Percentiles rank a stretch among this genome's conserved stretches.
These are phyloP conservation scores for Dactylellina drechsleri DNA, from an alignment of 2,329 filamentous ascomycete species.

Conservation along the genomic window DNA sequence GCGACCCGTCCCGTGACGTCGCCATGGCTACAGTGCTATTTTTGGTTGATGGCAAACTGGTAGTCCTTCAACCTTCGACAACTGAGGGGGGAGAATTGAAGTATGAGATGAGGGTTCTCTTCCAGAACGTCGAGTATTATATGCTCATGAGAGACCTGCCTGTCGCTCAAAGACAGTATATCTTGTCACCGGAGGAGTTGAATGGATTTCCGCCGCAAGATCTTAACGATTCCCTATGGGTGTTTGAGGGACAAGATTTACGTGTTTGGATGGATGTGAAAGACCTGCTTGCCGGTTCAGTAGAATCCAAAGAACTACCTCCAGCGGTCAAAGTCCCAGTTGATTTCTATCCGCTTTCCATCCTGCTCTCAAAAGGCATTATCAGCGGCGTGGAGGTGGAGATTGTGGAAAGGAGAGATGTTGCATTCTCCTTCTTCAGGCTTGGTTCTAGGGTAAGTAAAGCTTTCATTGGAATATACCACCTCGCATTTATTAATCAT, in stretches of 20 bases:
- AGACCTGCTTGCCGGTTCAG: conserved; percentile 74
- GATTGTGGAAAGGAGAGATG: conserved; percentile 88
- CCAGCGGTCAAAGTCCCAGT: conserved; percentile 79
- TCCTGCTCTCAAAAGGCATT: conserved; percentile 87
- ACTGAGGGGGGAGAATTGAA: conserved; percentile 86
- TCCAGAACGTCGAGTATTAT: conserved; percentile 96
- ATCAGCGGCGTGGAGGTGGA: conserved; percentile 91
- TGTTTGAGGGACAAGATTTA: conserved; percentile 87
- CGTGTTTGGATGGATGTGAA: conserved; percentile 83
- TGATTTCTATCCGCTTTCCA: conserved; percentile 95
- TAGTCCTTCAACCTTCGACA: conserved; percentile 85
- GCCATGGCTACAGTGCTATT: conserved; percentile 92
- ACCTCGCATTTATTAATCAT: not conserved
- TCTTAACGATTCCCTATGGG: conserved; percentile 89
- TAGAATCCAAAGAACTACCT: conserved; percentile 76
- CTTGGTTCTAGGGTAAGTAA: conserved; percentile 82
- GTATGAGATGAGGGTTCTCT: conserved; percentile 97
- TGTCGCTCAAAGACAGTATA: conserved; percentile 44
- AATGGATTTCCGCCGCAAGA: conserved; percentile 62
- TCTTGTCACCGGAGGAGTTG: conserved; percentile 38
- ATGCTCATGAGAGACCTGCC: conserved; percentile 89
- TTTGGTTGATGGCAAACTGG: conserved; percentile 95
- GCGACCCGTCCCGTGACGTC: conserved; percentile 95
- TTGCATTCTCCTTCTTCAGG: conserved; percentile 88
- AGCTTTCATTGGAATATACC: not conserved